phyloP scores from a whole-genome alignment of 208 protist species.

The Strigomonas culicis region DNA sequence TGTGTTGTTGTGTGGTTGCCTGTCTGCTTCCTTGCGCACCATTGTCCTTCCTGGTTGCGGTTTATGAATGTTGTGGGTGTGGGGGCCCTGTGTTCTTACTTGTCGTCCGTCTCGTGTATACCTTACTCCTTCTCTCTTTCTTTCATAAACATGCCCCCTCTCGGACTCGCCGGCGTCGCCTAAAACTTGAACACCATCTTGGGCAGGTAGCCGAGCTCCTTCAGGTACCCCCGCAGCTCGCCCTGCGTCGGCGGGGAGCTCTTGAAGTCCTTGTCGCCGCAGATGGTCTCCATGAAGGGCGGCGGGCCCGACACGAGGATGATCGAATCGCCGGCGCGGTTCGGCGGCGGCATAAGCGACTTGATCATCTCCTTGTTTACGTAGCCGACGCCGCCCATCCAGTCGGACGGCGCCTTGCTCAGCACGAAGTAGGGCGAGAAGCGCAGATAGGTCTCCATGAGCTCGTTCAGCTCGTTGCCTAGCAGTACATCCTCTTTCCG shows the following conservation, averaged over 20 bases:
- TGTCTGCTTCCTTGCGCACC: no score
- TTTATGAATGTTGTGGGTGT: no score
- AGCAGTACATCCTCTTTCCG: slow-evolving; percentile 93
- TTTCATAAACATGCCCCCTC: neutral
- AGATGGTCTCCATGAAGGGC: slow-evolving; percentile 85
- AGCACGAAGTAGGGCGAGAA: slow-evolving; percentile 94
- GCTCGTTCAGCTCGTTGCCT: slow-evolving; percentile 88
- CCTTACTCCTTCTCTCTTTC: neutral
- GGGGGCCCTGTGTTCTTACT: no score
- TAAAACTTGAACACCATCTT: slow-evolving; percentile 93
- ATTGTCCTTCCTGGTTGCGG: no score
- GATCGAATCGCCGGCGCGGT: slow-evolving; percentile 70
- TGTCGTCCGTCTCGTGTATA: no score
- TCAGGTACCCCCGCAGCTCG: slow-evolving; percentile 78
- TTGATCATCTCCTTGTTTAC: slow-evolving; percentile 91
- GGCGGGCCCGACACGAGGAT: slow-evolving; percentile 88
- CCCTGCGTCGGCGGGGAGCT: slow-evolving; percentile 73
- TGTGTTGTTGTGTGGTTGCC: neutral
- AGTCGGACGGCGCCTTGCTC: slow-evolving; percentile 79
- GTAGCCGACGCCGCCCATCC: slow-evolving; percentile 88
- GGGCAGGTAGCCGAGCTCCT: slow-evolving; percentile 83
- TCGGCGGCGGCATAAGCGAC: slow-evolving; percentile 80
- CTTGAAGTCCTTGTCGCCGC: slow-evolving; percentile 87
- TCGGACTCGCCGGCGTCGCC: neutral
- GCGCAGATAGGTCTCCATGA: slow-evolving; percentile 82